Conservation (phyloP, 805 yeast genomes). For the Diddensiella santjacobensis region DNA sequence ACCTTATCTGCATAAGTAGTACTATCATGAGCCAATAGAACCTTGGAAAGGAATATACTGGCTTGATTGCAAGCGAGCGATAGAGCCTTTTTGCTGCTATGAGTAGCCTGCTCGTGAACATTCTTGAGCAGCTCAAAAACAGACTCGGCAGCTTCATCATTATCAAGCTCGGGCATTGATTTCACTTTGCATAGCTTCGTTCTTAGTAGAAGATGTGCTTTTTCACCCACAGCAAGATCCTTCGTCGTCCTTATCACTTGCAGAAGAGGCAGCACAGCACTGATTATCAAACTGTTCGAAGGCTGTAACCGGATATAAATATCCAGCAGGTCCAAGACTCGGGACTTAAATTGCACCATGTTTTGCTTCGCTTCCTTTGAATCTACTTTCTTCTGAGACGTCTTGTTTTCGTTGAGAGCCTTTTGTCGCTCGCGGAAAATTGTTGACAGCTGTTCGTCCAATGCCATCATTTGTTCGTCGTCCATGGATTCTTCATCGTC, state of each 20-base stretch:
- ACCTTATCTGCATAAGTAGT: slow-evolving; percentile 39
- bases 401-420: slow-evolving; percentile 57
- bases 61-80: slow-evolving; percentile 59
- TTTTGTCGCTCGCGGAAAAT: slow-evolving; percentile 82
- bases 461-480: slow-evolving; percentile 93
- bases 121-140: slow-evolving; percentile 27
- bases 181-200: slow-evolving; percentile 52
- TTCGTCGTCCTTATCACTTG: slow-evolving; percentile 60
- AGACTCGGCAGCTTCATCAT: slow-evolving; percentile 14
- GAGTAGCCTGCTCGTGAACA: slow-evolving; percentile 38
- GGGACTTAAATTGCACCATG: slow-evolving; percentile 70
- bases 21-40: slow-evolving; percentile 42
- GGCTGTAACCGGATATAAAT: slow-evolving; percentile 49
- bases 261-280: slow-evolving; percentile 53
- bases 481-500: slow-evolving; percentile 82
- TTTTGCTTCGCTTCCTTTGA: slow-evolving; percentile 76
- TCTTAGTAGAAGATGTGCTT: slow-evolving; percentile 70
- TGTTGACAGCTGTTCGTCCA: slow-evolving; percentile 76
- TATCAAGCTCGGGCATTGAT: slow-evolving; percentile 25
- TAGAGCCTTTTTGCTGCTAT: slow-evolving; percentile 46
- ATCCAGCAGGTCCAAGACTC: slow-evolving; percentile 75
- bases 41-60: slow-evolving; percentile 61
- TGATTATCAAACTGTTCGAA: slow-evolving; percentile 37
- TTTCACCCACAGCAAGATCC: slow-evolving; percentile 66
- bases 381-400: slow-evolving; percentile 47